phyloP scores from a whole-genome alignment of 352 stramenopile species.

The Globisporangium nagaii region DNA sequence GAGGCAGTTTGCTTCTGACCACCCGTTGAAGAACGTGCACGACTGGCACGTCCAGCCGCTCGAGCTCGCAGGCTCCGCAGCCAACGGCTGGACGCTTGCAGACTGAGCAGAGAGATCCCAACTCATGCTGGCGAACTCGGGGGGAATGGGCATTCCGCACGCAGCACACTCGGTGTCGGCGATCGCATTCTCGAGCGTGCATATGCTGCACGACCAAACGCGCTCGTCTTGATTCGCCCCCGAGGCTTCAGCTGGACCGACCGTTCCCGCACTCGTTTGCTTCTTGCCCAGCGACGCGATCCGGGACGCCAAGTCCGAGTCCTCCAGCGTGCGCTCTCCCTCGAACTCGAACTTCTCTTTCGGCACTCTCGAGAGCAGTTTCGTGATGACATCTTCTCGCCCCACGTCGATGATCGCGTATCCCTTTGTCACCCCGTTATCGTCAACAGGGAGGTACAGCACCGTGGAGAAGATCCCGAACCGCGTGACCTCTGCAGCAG shows the following conservation, averaged over 20 bases:
- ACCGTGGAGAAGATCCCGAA: conserved; percentile 60
- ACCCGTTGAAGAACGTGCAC: conserved; percentile 69
- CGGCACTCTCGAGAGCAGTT: conserved; percentile 35
- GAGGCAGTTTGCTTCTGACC: conserved; percentile 34
- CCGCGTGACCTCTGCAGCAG: conserved; percentile 49
- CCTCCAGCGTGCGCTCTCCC: conserved; percentile 34
- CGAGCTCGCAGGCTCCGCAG: background rate
- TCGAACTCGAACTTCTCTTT: conserved; percentile 61
- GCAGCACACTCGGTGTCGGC: conserved; percentile 54
- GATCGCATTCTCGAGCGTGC: conserved; percentile 64
- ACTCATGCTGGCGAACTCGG: conserved; percentile 27
- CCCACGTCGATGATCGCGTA: conserved; percentile 70
- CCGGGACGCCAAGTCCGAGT: conserved; percentile 30
- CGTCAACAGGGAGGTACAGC: conserved; percentile 50
- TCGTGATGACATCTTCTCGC: conserved; percentile 51
- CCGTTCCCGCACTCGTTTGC: background rate
- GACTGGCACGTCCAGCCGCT: conserved; percentile 51
- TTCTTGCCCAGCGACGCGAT: conserved; percentile 15
- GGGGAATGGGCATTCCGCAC: conserved; percentile 55
- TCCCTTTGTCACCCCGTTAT: conserved; percentile 34
- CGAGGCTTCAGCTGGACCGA: background rate
- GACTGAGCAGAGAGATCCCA: conserved; percentile 2
- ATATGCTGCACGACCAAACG: conserved; percentile 59
- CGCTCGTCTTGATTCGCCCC: conserved; percentile 15
- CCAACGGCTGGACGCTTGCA: background rate